Evolutionary conservation across 116 monocot species (phyloP).

Genomic region (Papilionanthe hybrid): DNA sequence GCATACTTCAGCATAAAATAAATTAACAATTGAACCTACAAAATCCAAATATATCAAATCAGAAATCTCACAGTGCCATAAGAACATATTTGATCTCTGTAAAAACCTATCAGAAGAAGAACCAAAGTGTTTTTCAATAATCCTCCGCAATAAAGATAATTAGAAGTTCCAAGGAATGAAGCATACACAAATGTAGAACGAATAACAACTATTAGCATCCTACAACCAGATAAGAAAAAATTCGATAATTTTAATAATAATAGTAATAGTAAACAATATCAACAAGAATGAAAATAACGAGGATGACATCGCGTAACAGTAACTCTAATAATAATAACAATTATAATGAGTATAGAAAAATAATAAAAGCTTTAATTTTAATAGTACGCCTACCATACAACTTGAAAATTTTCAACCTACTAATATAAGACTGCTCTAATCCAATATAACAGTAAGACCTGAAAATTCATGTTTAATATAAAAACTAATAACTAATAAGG

Average conservation of each 20-base stretch:
- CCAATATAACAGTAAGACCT: neutral
- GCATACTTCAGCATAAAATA: slow-evolving; percentile 99
- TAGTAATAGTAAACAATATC: neutral
- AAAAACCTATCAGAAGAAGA: neutral
- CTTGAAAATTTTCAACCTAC: neutral
- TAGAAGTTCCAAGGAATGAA: neutral
- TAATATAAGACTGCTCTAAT: neutral
- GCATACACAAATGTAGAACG: neutral
- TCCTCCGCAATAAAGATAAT: neutral
- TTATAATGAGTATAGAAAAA: neutral
- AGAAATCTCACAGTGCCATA: neutral
- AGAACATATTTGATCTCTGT: neutral
- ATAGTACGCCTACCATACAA: neutral
- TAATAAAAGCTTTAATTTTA: neutral
- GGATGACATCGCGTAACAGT: neutral
- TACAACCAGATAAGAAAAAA: neutral
- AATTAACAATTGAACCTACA: slow-evolving; percentile 80
- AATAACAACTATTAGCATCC: neutral
- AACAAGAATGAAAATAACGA: neutral
- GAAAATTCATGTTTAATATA: too few species aligned
- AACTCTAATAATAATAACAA: neutral
- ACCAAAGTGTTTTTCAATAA: neutral
- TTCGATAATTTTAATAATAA: neutral
- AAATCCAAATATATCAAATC: neutral
- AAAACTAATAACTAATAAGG: neutral